phyloP scores from a whole-genome alignment of 2,329 filamentous ascomycete species.

The Aspergillus sp. region DNA sequence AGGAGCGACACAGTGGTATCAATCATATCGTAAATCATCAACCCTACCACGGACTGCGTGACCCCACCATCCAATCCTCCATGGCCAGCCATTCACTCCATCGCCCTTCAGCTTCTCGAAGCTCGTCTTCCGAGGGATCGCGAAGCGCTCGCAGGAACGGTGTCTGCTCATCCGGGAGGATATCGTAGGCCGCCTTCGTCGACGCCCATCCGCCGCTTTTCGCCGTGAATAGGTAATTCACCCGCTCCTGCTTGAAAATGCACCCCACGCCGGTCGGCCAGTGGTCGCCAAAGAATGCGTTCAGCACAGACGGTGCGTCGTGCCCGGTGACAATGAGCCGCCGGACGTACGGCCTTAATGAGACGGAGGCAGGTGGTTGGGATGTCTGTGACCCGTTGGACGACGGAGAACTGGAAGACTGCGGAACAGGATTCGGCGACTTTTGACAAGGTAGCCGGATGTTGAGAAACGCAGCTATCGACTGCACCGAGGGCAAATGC shows the following conservation, averaged over 20 bases:
- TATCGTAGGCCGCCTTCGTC: constrained; percentile 85
- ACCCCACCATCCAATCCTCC: constrained; percentile 96
- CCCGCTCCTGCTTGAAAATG: constrained; percentile 75
- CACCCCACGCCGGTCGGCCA: constrained; percentile 71
- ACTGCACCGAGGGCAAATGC: constrained; percentile 67
- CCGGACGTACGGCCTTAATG: constrained; percentile 80
- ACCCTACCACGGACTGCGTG: constrained; percentile 40
- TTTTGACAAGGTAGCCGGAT: constrained; percentile 82
- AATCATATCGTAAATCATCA: neutral
- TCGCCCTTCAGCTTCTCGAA: constrained; percentile 65
- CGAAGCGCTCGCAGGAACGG: constrained; percentile 78
- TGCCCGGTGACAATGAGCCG: constrained; percentile 87
- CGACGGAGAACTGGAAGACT: constrained; percentile 28
- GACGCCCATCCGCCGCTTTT: constrained; percentile 84
- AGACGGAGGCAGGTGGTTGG: constrained; percentile 38
- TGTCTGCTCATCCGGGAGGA: constrained; percentile 68
- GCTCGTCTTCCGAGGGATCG: constrained; percentile 65
- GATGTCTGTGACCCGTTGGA: constrained; percentile 20
- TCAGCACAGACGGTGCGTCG: constrained; percentile 71
- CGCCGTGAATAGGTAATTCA: constrained; percentile 89
- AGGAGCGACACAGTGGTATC: no score
- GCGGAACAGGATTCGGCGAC: constrained; percentile 30
- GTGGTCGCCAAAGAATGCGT: constrained; percentile 86
- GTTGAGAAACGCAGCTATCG: constrained; percentile 81
- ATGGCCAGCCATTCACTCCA: constrained; percentile 96